These are phyloP conservation scores for Hyaloscypha hepaticicola DNA, from an alignment of 495 filamentous ascomycete genomes.

Conservation along the genomic window DNA sequence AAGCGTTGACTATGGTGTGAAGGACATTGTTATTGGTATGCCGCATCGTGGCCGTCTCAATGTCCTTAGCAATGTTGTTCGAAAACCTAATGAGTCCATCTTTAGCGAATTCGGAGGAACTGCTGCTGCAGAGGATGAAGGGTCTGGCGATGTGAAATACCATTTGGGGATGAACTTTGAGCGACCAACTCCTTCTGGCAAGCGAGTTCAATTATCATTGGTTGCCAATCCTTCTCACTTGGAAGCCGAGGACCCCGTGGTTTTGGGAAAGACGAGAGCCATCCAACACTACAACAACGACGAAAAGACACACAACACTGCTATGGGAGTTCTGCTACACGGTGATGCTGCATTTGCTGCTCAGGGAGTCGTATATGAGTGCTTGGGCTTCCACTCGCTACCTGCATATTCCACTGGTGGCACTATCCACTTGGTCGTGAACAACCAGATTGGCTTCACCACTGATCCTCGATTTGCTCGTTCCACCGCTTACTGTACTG, in stretches of 20 bases:
- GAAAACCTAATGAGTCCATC: conserved; percentile 98
- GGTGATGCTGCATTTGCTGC: conserved; percentile 96
- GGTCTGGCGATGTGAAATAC: conserved; percentile 98
- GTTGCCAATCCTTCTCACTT: conserved; percentile 98
- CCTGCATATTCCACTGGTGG: conserved; percentile 96
- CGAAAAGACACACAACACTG: conserved; percentile 78
- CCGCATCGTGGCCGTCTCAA: conserved; percentile 98
- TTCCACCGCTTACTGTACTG: conserved; percentile 97
- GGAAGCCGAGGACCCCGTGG: conserved; percentile 97
- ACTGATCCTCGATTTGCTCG: conserved; percentile 97
- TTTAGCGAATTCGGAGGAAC: conserved; percentile 97
- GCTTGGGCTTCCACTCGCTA: conserved; percentile 93
- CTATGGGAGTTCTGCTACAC: conserved; percentile 94
- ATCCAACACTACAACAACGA: conserved; percentile 99
- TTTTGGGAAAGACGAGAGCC: conserved; percentile 93
- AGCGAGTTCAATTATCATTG: conserved; percentile 95
- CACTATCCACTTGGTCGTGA: conserved; percentile 95
- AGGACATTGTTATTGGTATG: conserved; percentile 99
- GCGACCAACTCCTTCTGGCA: conserved; percentile 94
- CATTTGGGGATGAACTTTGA: conserved; percentile 99
- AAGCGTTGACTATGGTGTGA: conserved; percentile 96
- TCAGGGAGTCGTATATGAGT: conserved; percentile 97
- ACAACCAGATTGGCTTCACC: conserved; percentile 99
- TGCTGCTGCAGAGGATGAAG: conserved; percentile 85
- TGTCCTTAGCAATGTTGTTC: conserved; percentile 95